phyloP scores from a whole-genome alignment of 768 basidiomycete genomes.

The Dioszegia aurantiaca region DNA sequence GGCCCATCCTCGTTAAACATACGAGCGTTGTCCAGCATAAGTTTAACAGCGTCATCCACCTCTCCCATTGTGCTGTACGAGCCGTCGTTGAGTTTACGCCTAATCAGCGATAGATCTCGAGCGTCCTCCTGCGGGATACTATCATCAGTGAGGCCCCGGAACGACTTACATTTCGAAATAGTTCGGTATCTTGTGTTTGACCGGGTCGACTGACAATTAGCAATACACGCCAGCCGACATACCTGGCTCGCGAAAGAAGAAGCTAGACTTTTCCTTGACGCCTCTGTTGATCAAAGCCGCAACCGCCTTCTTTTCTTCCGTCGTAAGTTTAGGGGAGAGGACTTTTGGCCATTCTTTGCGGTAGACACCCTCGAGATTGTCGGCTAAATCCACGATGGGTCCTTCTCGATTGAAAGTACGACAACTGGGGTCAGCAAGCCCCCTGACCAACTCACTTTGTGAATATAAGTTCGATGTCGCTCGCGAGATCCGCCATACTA shows the following conservation, averaged over 20 bases:
- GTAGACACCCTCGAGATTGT: conserved; percentile 69
- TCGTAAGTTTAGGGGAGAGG: conserved; percentile 68
- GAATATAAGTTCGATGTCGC: conserved; percentile 78
- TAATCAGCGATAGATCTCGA: conserved; percentile 79
- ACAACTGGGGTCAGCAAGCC: conserved; percentile 56
- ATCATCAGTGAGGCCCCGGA: neutral
- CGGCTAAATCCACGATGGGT: conserved; percentile 65
- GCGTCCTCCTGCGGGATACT: conserved; percentile 76
- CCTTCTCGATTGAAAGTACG: conserved; percentile 86
- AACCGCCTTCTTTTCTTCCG: conserved; percentile 75
- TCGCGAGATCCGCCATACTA: conserved; percentile 76
- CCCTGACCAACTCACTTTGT: conserved; percentile 59
- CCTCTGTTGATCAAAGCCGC: conserved; percentile 67
- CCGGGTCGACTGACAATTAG: conserved; percentile 67
- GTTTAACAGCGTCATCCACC: conserved; percentile 77
- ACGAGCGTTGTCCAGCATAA: conserved; percentile 85
- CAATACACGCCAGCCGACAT: no score
- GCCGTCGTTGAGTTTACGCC: conserved; percentile 71
- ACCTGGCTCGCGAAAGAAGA: conserved; percentile 48
- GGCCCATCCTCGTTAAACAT: conserved; percentile 69
- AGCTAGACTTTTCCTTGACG: conserved; percentile 67
- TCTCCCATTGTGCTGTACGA: conserved; percentile 74
- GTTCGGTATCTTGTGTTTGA: conserved; percentile 73
- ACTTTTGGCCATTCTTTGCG: conserved; percentile 82
- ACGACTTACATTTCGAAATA: conserved; percentile 67